phyloP scores from a whole-genome alignment of 179 eudicot species.

The Nepenthes alata region DNA sequence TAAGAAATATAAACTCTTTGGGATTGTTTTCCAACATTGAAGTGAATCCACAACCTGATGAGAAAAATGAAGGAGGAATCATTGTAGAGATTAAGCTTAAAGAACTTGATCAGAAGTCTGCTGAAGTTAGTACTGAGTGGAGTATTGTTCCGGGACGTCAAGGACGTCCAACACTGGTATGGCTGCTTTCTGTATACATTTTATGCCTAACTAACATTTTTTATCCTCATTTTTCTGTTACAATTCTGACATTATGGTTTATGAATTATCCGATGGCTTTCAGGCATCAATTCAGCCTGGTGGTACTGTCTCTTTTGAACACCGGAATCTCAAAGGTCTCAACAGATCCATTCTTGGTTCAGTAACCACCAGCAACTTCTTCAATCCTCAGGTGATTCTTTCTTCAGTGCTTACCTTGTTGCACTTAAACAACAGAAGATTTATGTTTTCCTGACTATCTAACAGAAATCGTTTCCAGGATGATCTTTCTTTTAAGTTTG shows the following conservation, averaged over 20 bases:
- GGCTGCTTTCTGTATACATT: constrained; percentile 1
- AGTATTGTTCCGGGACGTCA: constrained; percentile 91
- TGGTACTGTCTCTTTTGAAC: constrained; percentile 91
- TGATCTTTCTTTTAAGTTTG: constrained; percentile 84
- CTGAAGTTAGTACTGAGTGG: constrained; percentile 97
- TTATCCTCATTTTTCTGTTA: neutral
- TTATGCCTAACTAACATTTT: constrained; percentile 1
- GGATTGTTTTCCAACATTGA: constrained; percentile 91
- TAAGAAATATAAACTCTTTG: constrained; percentile 80
- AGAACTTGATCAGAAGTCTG: constrained; percentile 88
- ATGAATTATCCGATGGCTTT: constrained; percentile 12
- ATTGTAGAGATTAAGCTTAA: constrained; percentile 95
- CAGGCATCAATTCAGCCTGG: constrained; percentile 97
- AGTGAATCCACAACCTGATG: constrained; percentile 93
- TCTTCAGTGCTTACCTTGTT: neutral
- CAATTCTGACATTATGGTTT: neutral
- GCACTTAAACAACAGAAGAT: neutral
- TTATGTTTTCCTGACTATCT: neutral
- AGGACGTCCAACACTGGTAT: constrained; percentile 90
- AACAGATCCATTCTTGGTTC: constrained; percentile 88
- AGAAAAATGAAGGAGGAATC: constrained; percentile 87
- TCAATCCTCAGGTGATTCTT: constrained; percentile 76
- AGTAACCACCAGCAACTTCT: constrained; percentile 85
- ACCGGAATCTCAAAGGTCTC: constrained; percentile 74
- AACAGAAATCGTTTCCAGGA: constrained; percentile 40